Evolutionary conservation across 192 early-diverging fungal genomes (phyloP), one percentile per base, ranked within the genome.

Genomic region (Linnemannia zychae): DNA sequence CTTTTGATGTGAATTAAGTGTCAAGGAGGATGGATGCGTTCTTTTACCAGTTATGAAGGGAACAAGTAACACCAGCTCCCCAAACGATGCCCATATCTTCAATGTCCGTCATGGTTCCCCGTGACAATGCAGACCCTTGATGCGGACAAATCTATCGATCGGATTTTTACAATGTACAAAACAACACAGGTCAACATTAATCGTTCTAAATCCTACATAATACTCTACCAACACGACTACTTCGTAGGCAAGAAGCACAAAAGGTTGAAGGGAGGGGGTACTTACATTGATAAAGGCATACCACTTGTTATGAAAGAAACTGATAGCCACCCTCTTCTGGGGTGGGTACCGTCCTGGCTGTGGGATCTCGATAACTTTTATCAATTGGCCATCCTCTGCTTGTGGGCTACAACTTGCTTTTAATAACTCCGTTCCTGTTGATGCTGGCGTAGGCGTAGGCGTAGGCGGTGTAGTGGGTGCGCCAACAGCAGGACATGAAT

Each of bases 41-140:
- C 22, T 34, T n/a, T 70, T 79, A 85, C 83, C 83, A 85, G 31
- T 71, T 50, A 33, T 85, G 83, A 6, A 85, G 69, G 12, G 83
- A 76, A 38, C 83, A 85, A 36, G 60, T 72, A 4, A 85, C 65
- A 4, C 83, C 83, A 3, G 83, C 83, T 6, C 83, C 83, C 83
- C 83, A 85, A 37, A 85, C 78, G 22, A 85, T 85, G 11, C 83
- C 83, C 83, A 85, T 85, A 12, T 85, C 83, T 24, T 85, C 83
- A 48, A 85, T 85, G 65, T 85, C 83, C 3, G 78, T 72, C 83
- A 85, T 85, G 7, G 77, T 38, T 7, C 83, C 83, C 12, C 74
- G 74, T 3, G 77, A 75, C 6, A 85, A 40, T 13, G 83, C 83
- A 0, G 83, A 85, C 31, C 83, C 83, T 69, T 85, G 83, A 33